phyloP scores from a whole-genome alignment of 2,329 filamentous ascomycete species.

The Aspergillus sp. region DNA sequence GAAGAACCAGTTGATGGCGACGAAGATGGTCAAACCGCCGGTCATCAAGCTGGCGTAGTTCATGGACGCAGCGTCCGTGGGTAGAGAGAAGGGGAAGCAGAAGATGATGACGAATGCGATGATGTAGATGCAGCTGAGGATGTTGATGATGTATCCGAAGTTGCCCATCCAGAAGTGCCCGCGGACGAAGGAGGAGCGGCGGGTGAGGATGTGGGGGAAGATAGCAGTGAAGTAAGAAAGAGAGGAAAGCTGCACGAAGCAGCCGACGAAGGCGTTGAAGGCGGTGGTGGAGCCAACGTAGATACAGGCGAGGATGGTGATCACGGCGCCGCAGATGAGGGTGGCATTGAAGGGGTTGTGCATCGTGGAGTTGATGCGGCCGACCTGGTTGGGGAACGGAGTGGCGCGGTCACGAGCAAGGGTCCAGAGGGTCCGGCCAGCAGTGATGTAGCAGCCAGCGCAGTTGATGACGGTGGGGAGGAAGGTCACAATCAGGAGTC shows the following conservation, averaged over 20 bases:
- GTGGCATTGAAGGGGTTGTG: constrained; percentile 62
- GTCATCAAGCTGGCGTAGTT: constrained; percentile 56
- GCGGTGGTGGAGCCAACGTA: constrained; percentile 56
- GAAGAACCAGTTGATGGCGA: constrained; percentile 48
- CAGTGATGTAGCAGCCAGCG: constrained; percentile 58
- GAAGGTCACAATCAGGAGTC: constrained; percentile 58
- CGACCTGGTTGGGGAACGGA: constrained; percentile 55
- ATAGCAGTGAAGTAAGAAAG: constrained; percentile 57
- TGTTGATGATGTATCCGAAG: constrained; percentile 52
- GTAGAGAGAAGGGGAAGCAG: constrained; percentile 56
- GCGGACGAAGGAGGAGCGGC: constrained; percentile 51
- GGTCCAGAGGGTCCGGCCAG: constrained; percentile 62
- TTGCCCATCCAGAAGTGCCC: constrained; percentile 57
- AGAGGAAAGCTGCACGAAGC: constrained; percentile 58
- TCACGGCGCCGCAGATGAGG: constrained; percentile 53
- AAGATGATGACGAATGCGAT: constrained; percentile 59
- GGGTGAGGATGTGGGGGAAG: constrained; percentile 51
- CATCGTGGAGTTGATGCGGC: constrained; percentile 53
- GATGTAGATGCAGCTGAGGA: constrained; percentile 53
- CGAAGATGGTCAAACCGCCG: constrained; percentile 52
- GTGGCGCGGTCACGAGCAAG: constrained; percentile 61
- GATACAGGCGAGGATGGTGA: constrained; percentile 57
- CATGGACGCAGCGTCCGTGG: constrained; percentile 50
- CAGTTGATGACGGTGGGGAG: constrained; percentile 55
- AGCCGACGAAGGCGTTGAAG: constrained; percentile 59